phyloP scores from a whole-genome alignment of 2,329 filamentous ascomycete genomes.

The Tolypocladium tropicale region DNA sequence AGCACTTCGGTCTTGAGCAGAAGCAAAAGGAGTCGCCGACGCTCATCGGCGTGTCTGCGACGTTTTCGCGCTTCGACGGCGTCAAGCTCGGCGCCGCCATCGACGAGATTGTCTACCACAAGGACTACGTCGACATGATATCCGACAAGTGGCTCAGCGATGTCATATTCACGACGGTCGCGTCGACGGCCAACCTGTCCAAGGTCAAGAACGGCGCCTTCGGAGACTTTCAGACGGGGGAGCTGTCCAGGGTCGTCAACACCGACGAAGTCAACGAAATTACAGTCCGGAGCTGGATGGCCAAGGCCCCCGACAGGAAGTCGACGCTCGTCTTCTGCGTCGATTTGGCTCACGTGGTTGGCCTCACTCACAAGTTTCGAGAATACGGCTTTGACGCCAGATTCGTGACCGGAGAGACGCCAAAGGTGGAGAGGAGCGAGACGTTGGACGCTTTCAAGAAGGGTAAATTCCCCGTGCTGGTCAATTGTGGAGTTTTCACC shows the following conservation, averaged over 20 bases:
- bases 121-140: constrained; percentile 59
- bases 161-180: constrained; percentile 89
- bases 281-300: constrained; percentile 76
- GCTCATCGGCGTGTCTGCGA: constrained; percentile 84
- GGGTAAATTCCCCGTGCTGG: constrained; percentile 70
- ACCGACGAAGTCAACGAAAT: constrained; percentile 72
- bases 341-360: constrained; percentile 70
- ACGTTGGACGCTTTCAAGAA: constrained; percentile 66
- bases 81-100: constrained; percentile 73
- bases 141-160: constrained; percentile 85
- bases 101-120: constrained; percentile 94
- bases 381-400: constrained; percentile 69
- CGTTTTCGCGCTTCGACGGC: constrained; percentile 69
- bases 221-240: constrained; percentile 70
- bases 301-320: constrained; percentile 60
- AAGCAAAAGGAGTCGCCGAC: constrained; percentile 39
- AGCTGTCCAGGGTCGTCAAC: constrained; percentile 78
- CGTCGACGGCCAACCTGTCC: constrained; percentile 70
- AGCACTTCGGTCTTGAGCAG: constrained; percentile 64
- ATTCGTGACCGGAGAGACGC: constrained; percentile 78
- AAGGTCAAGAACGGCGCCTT: constrained; percentile 47
- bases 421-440: constrained; percentile 54
- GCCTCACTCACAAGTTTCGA: constrained; percentile 67
- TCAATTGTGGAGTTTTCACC: constrained; percentile 95
- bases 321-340: constrained; percentile 94